Percentiles rank a stretch among this genome's conserved stretches.
Conservation (phyloP, 1,284 basidiomycete species). For the Marasmius oreades region DNA sequence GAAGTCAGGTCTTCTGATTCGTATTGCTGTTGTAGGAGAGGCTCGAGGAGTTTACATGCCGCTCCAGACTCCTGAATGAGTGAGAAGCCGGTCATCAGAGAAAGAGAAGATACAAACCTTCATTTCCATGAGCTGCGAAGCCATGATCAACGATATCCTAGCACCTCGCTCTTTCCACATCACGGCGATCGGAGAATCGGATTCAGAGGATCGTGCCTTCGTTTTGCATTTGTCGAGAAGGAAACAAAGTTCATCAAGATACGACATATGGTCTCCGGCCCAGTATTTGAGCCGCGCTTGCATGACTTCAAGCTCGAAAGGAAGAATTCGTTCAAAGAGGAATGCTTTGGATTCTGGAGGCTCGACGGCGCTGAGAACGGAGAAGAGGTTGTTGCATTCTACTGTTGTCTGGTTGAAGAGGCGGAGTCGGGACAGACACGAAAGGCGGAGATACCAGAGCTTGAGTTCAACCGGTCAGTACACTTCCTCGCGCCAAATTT, state of each 20-base stretch:
- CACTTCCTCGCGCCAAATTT: not conserved
- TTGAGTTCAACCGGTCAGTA: constrained; percentile 23
- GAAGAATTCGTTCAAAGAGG: constrained; percentile 59
- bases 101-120: constrained; percentile 40
- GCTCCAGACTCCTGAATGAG: constrained; percentile 61
- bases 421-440: constrained; percentile 71
- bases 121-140: constrained; percentile 74
- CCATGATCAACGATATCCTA: constrained; percentile 65
- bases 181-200: constrained; percentile 40
- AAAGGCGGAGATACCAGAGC: constrained; percentile 81
- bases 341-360: constrained; percentile 44
- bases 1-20: constrained; percentile 29
- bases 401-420: constrained; percentile 79
- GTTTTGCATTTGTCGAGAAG: constrained; percentile 76
- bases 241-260: constrained; percentile 72
- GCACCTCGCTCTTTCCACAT: constrained; percentile 82
- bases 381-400: constrained; percentile 76
- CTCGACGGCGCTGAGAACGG: constrained; percentile 59
- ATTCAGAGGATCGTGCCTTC: constrained; percentile 43
- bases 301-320: constrained; percentile 80
- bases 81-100: not conserved
- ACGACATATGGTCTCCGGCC: constrained; percentile 70
- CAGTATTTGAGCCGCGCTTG: constrained; percentile 68
- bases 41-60: constrained; percentile 59
- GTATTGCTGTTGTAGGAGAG: constrained; percentile 48